phyloP scores from a whole-genome alignment of 2,329 filamentous ascomycete species.

The Dryadomyces quercus-mongolicae region DNA sequence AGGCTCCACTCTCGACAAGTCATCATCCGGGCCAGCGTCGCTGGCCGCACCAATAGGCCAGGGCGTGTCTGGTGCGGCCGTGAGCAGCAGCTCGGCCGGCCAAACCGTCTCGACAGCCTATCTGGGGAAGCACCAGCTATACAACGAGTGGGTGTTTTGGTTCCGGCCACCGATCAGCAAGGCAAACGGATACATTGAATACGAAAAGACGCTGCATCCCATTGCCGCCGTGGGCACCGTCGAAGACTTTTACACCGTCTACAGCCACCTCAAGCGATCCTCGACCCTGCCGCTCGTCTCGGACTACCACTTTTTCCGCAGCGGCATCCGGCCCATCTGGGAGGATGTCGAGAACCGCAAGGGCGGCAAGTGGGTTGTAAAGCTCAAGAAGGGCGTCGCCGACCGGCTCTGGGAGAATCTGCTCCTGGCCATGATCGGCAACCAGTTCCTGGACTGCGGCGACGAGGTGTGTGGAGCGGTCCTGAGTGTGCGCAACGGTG shows the following conservation, averaged over 20 bases:
- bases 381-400: constrained; percentile 92
- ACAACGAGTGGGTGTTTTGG: constrained; percentile 92
- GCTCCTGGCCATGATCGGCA: constrained; percentile 78
- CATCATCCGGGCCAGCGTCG: constrained; percentile 36
- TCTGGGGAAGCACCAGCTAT: constrained; percentile 45
- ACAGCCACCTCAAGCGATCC: constrained; percentile 78
- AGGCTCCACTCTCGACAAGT: constrained; percentile 41
- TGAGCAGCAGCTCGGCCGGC: not conserved
- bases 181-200: constrained; percentile 75
- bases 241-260: constrained; percentile 87
- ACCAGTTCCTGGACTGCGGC: constrained; percentile 83
- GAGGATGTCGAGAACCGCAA: constrained; percentile 95
- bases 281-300: constrained; percentile 82
- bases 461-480: constrained; percentile 95
- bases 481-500: constrained; percentile 84
- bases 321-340: constrained; percentile 93
- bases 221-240: constrained; percentile 71
- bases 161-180: constrained; percentile 94
- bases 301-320: constrained; percentile 97
- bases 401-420: constrained; percentile 97
- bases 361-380: constrained; percentile 94
- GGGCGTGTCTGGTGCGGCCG: constrained; percentile 11
- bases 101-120: constrained; percentile 17
- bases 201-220: constrained; percentile 89
- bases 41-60: constrained; percentile 18